Base-by-base conservation (phyloP, 192 early-diverging fungal species). In the Coemansia sp. region DNA sequence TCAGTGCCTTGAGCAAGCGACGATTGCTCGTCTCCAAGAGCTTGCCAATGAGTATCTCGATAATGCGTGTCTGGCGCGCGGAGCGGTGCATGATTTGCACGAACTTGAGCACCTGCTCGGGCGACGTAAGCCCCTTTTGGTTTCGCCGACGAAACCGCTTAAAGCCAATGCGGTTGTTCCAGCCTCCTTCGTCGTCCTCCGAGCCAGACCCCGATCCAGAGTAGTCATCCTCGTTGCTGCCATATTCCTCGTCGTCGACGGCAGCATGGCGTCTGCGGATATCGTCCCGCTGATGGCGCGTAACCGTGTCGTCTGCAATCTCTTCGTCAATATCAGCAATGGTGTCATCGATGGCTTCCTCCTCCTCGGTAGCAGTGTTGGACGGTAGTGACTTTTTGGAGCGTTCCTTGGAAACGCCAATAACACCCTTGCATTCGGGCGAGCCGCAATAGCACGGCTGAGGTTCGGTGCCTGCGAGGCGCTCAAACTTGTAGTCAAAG, bases 401-500 rank as follows among this genome's bases (percentile, higher is more conserved):
- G 48, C 89, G 83, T 62, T 89, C 87, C 75, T 91, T 90, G 56
- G 85, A 73, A 3, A 94, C 95, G 19, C 98, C 98, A 72, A 99
- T 98, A 36, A 90, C 87, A 5, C 96, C 96, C 61, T 88, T 90
- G 74, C 98, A 99, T 46, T 88, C 88, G 7, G 87, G 57, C 67
- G 95, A 90, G 1, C 94, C 95, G 70, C 98, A 99, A 68, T 89
- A 95, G 73, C 98, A 99, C 14, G 84, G 85, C 75, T 99, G 98
- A 6, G 98, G 94, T 33, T 90, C 87, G 13, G 90, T 82, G 88
- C 95, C 64, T 13, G 81, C 68, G 40, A 83, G 46, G n/a, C 95
- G 87, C 68, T 98, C 94, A 85, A 98, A 98, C 74, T 97, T 94
- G 85, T 99, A 99, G 77, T 99, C 98, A 84, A 98, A 99, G 1